Base-by-base conservation (phyloP, 495 filamentous ascomycete genomes). In the Xylaria intraflava region DNA sequence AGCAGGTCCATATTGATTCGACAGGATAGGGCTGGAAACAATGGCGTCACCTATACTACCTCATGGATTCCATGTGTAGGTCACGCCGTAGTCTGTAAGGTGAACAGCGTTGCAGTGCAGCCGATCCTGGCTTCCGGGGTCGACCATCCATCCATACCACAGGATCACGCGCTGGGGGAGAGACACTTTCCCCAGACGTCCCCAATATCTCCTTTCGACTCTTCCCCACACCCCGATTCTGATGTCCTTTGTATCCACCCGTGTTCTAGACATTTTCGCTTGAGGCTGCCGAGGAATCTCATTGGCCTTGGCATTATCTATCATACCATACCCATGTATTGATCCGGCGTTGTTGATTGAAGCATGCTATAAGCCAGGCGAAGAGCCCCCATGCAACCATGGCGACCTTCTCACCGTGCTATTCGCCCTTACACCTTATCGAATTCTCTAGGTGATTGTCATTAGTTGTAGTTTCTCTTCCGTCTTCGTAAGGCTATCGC, bases 331-430 rank as follows among this genome's bases (percentile, higher is more conserved):
- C 31, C 31, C 3, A 14, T 12, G 31, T 33, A 22, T 46, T 35
- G 31, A 16, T 29, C 29, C 41, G 35, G 30, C 40, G 44, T 24
- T 35, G 3, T 35, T 35, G 3, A 10, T 19, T 35, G 8, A 24
- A 29, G 29, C 42, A 45, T 29, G 42, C 17, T 43, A 45, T 53
- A 33, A 53, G 40, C 40, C 24, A 16, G 23, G 26, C 8, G 50
- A 39, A 6, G n/a, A 35, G 14, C 44, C 49, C 30, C 45, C 39
- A 8, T 12, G 26, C 14, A 43, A 42, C 31, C 23, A 30, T 30
- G 20, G 6, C 40, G 30, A 26, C 29, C 29, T 26, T 29, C 12
- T 20, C 23, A n/a, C 11, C 10, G 35, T 16, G 3, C 36, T 16
- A 20, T 17, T 29, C 7, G 6, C 29, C 36, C 23, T 35, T 19